A percentile compares a stretch with the other conserved stretches of the same genome.
phyloP scores from a whole-genome alignment of 75 land plant genomes.

The Larix kaempferi region DNA sequence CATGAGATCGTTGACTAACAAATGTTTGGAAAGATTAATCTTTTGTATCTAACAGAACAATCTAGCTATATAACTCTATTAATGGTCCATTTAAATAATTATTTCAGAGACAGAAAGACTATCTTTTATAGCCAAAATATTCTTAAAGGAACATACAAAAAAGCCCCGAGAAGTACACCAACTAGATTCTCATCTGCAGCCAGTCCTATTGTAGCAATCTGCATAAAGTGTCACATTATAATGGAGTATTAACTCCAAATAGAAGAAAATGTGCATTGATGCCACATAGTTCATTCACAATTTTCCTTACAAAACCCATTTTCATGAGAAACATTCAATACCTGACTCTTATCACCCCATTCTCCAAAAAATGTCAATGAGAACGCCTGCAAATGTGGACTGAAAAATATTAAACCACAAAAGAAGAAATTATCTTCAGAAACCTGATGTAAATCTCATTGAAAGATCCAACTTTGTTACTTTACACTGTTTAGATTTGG shows the following conservation, averaged over 20 bases:
- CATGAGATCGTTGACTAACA: neutral
- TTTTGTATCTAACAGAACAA: neutral
- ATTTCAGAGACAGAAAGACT: conserved; percentile 1
- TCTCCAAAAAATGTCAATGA: conserved; percentile 94
- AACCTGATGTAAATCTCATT: neutral
- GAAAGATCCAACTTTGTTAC: neutral
- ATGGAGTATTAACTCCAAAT: neutral
- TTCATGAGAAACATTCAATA: conserved; percentile 15
- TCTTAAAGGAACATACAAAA: conserved; percentile 53
- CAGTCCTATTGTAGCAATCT: conserved; percentile 95
- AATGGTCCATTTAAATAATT: neutral
- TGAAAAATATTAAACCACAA: neutral
- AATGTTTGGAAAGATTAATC: neutral
- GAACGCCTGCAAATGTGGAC: conserved; percentile 60
- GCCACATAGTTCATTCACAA: neutral
- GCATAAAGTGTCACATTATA: conserved; percentile 7
- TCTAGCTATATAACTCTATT: conserved; percentile 9
- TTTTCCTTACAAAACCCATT: neutral
- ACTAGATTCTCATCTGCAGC: conserved; percentile 92
- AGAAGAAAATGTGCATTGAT: neutral
- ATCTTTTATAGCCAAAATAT: neutral
- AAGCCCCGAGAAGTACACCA: conserved; percentile 94
- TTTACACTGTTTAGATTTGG: neutral
- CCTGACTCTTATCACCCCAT: conserved; percentile 99
- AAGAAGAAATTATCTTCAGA: neutral